Evolutionary conservation across 352 stramenopile genomes (phyloP).

Genomic region (Phytophthora cryptogea): DNA sequence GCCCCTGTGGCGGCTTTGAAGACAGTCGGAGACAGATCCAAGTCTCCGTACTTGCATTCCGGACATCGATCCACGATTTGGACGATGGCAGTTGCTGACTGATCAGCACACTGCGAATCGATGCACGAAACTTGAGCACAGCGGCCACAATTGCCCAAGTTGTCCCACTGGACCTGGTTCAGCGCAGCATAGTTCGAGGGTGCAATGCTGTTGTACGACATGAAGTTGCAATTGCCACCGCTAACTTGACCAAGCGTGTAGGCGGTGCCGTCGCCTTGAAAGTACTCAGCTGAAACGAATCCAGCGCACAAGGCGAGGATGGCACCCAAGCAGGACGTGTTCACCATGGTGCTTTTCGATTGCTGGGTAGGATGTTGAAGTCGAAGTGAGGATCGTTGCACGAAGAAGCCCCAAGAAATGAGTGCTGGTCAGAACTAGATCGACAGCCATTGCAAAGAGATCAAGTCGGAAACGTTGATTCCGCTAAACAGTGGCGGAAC

Average conservation of each 20-base stretch:
- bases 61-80: slow-evolving; percentile 48
- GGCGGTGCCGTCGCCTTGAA: slow-evolving; percentile 44
- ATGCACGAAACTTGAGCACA: slow-evolving; percentile 50
- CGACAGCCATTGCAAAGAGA: slow-evolving; percentile 8
- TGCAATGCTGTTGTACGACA: slow-evolving; percentile 36
- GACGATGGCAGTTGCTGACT: slow-evolving; percentile 20
- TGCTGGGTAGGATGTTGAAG: slow-evolving; percentile 8
- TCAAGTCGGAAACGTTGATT: slow-evolving; percentile 11
- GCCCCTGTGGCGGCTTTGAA: slow-evolving; percentile 41
- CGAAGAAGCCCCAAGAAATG: neutral
- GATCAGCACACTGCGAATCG: slow-evolving; percentile 29
- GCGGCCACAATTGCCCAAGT: slow-evolving; percentile 40
- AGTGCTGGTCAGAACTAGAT: neutral
- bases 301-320: slow-evolving; percentile 4
- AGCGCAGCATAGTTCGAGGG: slow-evolving; percentile 52
- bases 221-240: slow-evolving; percentile 60
- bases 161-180: slow-evolving; percentile 54
- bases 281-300: slow-evolving; percentile 22
- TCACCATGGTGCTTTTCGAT: slow-evolving; percentile 11
- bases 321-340: neutral
- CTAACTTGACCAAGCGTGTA: slow-evolving; percentile 44
- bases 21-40: slow-evolving; percentile 39
- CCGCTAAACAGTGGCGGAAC: neutral
- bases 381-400: slow-evolving; percentile 19
- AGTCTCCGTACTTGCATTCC: slow-evolving; percentile 42